Conservation (phyloP, 306 rosid species). For the Vigna hirtella region DNA sequence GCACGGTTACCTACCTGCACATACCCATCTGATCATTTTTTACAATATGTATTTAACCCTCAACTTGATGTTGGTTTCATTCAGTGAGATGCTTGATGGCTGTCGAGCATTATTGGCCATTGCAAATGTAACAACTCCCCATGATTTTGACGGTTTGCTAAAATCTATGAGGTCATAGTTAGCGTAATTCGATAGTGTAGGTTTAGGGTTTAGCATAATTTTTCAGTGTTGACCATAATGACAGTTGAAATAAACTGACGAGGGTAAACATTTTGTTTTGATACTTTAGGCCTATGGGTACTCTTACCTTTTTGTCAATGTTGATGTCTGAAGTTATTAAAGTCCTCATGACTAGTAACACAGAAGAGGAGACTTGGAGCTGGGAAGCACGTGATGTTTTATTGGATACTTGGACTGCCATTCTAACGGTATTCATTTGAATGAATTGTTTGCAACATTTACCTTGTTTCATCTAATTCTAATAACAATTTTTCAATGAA, state of each 20-base stretch:
- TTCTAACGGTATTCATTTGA: slow-evolving; percentile 69
- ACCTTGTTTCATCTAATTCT: slow-evolving; percentile 22
- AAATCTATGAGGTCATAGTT: slow-evolving; percentile 66
- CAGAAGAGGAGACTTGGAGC: slow-evolving; percentile 91
- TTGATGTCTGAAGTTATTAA: slow-evolving; percentile 88
- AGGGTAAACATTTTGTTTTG: slow-evolving; percentile 42
- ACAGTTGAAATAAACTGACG: slow-evolving; percentile 35
- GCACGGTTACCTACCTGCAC: slow-evolving; percentile 32
- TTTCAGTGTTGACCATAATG: slow-evolving; percentile 31
- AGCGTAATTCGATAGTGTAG: slow-evolving; percentile 15
- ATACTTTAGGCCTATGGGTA: slow-evolving; percentile 73
- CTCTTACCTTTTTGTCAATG: slow-evolving; percentile 73
- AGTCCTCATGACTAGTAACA: slow-evolving; percentile 65
- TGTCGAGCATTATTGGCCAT: slow-evolving; percentile 90
- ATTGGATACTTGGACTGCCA: slow-evolving; percentile 88
- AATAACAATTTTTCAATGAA: slow-evolving; percentile 32
- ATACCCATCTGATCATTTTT: neutral
- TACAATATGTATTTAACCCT: slow-evolving; percentile 36
- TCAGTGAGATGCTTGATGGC: slow-evolving; percentile 97
- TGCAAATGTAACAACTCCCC: slow-evolving; percentile 78
- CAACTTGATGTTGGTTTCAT: slow-evolving; percentile 46
- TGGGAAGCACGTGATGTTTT: slow-evolving; percentile 95
- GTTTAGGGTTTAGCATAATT: neutral
- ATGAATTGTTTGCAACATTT: slow-evolving; percentile 33
- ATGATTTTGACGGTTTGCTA: slow-evolving; percentile 74